A percentile compares a stretch with the other conserved stretches of the same genome.
phyloP scores from a whole-genome alignment of 2,329 filamentous ascomycete species.

The Colletotrichum melonis region DNA sequence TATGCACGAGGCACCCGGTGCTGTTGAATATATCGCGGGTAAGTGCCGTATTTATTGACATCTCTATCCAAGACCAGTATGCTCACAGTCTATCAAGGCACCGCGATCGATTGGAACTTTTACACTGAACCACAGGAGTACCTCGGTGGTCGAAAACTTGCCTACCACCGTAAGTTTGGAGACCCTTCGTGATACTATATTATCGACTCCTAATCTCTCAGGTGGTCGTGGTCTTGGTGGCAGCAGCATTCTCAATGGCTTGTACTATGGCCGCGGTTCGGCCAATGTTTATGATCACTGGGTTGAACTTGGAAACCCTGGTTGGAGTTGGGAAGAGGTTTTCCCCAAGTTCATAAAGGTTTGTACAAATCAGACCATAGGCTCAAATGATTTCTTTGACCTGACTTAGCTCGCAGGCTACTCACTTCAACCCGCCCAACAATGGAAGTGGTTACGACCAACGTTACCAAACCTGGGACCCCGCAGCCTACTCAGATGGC shows the following conservation, averaged over 20 bases:
- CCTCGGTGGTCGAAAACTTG: slow-evolving; percentile 44
- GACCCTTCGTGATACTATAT: background rate
- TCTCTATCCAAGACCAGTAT: background rate
- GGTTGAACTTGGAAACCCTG: slow-evolving; percentile 45
- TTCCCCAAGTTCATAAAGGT: slow-evolving; percentile 41
- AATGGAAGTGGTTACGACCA: slow-evolving; percentile 38
- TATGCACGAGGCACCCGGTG: slow-evolving; percentile 39
- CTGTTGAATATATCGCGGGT: slow-evolving; percentile 39
- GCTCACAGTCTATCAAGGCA: slow-evolving; percentile 7
- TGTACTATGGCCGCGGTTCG: slow-evolving; percentile 45
- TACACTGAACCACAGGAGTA: slow-evolving; percentile 38
- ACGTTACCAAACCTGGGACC: slow-evolving; percentile 41
- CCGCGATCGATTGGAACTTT: slow-evolving; percentile 41
- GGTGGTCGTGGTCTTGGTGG: slow-evolving; percentile 44
- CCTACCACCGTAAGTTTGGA: slow-evolving; percentile 41
- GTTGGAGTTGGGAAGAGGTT: slow-evolving; percentile 45
- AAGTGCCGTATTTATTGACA: background rate
- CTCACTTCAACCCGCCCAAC: slow-evolving; percentile 40
- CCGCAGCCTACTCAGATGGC: slow-evolving; percentile 40
- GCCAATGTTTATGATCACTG: slow-evolving; percentile 46
- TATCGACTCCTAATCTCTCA: background rate
- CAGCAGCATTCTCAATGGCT: slow-evolving; percentile 46
- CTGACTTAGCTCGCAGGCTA: slow-evolving; percentile 22
- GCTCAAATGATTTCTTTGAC: background rate
- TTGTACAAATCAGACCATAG: background rate